phyloP scores from a whole-genome alignment of 495 filamentous ascomycete species.

The Talaromyces borbonicus region DNA sequence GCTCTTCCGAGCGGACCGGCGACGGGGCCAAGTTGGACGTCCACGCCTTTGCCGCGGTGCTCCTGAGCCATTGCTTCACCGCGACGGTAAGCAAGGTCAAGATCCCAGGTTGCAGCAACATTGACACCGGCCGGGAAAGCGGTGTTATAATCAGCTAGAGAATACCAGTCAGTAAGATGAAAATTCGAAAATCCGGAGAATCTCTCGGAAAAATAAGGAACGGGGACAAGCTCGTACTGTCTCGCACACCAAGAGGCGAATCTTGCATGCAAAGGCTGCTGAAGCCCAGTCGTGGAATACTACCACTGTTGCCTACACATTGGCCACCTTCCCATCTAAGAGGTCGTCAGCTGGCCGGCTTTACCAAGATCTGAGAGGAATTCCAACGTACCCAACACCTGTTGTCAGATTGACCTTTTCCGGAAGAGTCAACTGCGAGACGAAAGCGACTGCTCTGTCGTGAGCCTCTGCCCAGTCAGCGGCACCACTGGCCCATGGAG shows the following conservation, averaged over 20 bases:
- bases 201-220: not conserved
- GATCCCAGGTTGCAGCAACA: slow-evolving; percentile 72
- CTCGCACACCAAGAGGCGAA: slow-evolving; percentile 73
- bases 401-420: slow-evolving; percentile 94
- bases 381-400: slow-evolving; percentile 53
- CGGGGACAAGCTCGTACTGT: slow-evolving; percentile 32
- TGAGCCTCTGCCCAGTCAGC: slow-evolving; percentile 75
- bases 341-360: too few relatives aligned
- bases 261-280: slow-evolving; percentile 82
- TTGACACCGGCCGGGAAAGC: slow-evolving; percentile 78
- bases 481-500: slow-evolving; percentile 65
- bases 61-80: slow-evolving; percentile 75
- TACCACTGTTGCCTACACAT: slow-evolving; percentile 66
- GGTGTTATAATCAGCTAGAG: slow-evolving; percentile 59
- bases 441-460: slow-evolving; percentile 63
- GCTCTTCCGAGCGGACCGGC: slow-evolving; percentile 72
- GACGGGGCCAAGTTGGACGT: slow-evolving; percentile 80
- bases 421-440: slow-evolving; percentile 69
- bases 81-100: slow-evolving; percentile 58
- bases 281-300: slow-evolving; percentile 49
- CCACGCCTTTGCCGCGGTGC: slow-evolving; percentile 72
- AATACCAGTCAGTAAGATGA: not conserved
- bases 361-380: too few relatives aligned
- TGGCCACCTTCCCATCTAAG: slow-evolving; percentile 61
- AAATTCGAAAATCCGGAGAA: too few relatives aligned